Evolutionary conservation across 164 flowering plant species (phyloP).

Genomic region (Vitis amurensis): DNA sequence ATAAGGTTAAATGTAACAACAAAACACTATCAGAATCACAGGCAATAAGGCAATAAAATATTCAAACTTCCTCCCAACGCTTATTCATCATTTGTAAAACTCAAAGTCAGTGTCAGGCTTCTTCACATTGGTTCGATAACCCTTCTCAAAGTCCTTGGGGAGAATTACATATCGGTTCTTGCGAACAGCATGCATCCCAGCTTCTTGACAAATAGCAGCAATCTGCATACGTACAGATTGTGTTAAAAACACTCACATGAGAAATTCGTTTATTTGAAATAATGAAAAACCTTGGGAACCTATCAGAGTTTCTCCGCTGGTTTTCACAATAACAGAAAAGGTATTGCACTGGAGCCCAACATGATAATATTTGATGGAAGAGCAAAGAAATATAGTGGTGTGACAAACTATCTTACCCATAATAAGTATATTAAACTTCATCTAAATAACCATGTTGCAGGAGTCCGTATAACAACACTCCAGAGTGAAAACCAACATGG

Average conservation of each 20-base stretch:
- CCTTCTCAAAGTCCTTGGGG: constrained; percentile 91
- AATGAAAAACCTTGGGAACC: too few relatives aligned
- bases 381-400: background rate
- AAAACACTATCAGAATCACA: too few relatives aligned
- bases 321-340: too few relatives aligned
- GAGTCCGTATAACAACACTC: background rate
- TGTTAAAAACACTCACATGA: background rate
- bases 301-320: too few relatives aligned
- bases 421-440: background rate
- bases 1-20: background rate
- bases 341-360: too few relatives aligned
- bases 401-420: background rate
- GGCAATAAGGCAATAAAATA: too few relatives aligned
- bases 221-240: constrained; percentile 45
- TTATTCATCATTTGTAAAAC: constrained; percentile 60
- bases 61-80: background rate
- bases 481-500: background rate
- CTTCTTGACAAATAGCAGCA: constrained; percentile 88
- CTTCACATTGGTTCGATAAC: constrained; percentile 80
- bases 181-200: constrained; percentile 92
- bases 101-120: constrained; percentile 92
- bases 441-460: background rate
- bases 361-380: too few relatives aligned
- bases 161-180: constrained; percentile 86
- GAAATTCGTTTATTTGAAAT: too few relatives aligned